Evolutionary conservation across 2,329 filamentous ascomycete species (phyloP), one percentile per base, ranked within the genome.

Genomic region (Pyrenophora teres): DNA sequence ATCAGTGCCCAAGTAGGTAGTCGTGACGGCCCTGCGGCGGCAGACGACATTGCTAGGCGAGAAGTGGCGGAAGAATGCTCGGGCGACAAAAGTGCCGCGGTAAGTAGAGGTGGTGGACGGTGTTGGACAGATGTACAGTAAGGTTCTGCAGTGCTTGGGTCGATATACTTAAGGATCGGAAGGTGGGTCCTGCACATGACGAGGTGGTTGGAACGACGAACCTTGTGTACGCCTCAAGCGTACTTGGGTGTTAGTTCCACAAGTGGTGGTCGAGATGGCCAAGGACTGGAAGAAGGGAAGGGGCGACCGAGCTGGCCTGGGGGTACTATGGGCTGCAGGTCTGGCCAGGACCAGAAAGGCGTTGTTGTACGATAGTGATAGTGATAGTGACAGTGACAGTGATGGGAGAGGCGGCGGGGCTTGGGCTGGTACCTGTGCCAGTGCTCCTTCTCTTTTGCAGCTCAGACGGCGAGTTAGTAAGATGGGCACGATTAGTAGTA

Each of bases 61-160:
- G 64, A 71, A 4, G 83, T 80, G 62, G 76, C 74, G 32, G 82
- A 84, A 54, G 74, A 77, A 33, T 70, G 67, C 9, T 60, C 50
- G 0, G 76, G 86, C 2, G 80, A 84, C 54, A 39, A 30, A 41
- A 38, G 45, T 19, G 15, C 32, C n/a, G 35, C 33, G 4, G n/a
- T n/a, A n/a, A n/a, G 38, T 39, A 8, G 13, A n/a, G 38, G 30
- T 38, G 38, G 46, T 32, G 21, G 25, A 38, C 21, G 23, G 13
- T 15, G 10, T 38, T 25, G 38, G 30, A 43, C 31, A 18, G n/a
- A n/a, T n/a, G n/a, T n/a, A n/a, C n/a, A n/a, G n/a, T 37, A 38
- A 40, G 40, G 53, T 33, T 32, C 12, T 21, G 33, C 21, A 38
- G 23, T 25, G 23, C 23, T 4, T 25, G 23, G 23, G 23, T 25